Evolutionary conservation across 192 early-diverging fungal species (phyloP).

Genomic region (Coemansia biformis): DNA sequence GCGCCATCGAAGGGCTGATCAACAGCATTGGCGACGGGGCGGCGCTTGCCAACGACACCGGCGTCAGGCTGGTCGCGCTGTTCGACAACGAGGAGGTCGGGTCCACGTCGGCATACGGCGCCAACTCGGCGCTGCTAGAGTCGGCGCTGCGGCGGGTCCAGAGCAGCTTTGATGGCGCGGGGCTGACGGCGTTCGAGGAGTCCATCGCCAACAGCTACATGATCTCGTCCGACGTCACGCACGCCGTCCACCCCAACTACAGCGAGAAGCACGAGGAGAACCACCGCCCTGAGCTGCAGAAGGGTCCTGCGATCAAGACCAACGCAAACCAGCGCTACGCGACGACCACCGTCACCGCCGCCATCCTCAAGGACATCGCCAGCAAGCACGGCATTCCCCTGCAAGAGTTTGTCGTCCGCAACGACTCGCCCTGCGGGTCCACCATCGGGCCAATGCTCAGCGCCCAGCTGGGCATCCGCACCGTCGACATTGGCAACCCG

Average conservation of each 20-base stretch:
- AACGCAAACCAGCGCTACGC: constrained; percentile 95
- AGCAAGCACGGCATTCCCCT: constrained; percentile 70
- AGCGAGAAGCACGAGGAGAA: constrained; percentile 89
- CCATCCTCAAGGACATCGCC: constrained; percentile 73
- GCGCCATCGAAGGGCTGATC: constrained; percentile 59
- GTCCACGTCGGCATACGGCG: constrained; percentile 86
- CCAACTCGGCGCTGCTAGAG: constrained; percentile 83
- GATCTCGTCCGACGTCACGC: constrained; percentile 92
- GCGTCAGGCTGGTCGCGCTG: constrained; percentile 77
- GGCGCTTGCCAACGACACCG: constrained; percentile 35
- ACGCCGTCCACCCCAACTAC: constrained; percentile 87
- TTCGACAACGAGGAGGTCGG: constrained; percentile 99
- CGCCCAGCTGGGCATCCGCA: constrained; percentile 89
- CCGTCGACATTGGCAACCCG: constrained; percentile 94
- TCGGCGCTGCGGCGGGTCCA: constrained; percentile 64
- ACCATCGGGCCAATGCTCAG: constrained; percentile 97
- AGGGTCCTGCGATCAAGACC: constrained; percentile 92
- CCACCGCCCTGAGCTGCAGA: constrained; percentile 87
- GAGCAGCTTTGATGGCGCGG: constrained; percentile 22
- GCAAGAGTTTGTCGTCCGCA: constrained; percentile 89
- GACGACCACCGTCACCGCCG: constrained; percentile 66
- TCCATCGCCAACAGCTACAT: constrained; percentile 77
- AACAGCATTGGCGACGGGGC: constrained; percentile 32
- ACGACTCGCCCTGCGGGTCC: constrained; percentile 90
- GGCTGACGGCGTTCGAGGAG: constrained; percentile 71